Evolutionary conservation across 2,329 filamentous ascomycete genomes (phyloP).

Genomic region (Lecanoromycetidae sp.): DNA sequence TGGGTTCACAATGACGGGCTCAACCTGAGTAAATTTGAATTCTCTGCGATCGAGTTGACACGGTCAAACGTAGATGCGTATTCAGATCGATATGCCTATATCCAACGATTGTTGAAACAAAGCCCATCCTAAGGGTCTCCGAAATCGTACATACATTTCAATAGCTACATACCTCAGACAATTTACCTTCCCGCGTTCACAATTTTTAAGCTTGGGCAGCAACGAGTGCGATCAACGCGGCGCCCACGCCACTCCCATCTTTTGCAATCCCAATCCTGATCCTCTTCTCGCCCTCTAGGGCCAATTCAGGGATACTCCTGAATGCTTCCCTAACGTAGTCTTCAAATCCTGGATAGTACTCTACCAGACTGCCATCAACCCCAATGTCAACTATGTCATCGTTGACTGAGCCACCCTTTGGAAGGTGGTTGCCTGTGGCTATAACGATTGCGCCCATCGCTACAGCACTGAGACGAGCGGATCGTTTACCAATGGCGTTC

Average conservation of each 20-base stretch:
- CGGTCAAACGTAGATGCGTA: too few relatives aligned
- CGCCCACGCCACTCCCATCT: constrained; percentile 91
- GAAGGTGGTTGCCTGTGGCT: constrained; percentile 52
- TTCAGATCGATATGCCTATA: too few relatives aligned
- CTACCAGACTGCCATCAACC: constrained; percentile 86
- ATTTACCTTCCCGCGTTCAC: too few relatives aligned
- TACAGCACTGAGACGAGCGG: constrained; percentile 76
- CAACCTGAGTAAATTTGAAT: too few relatives aligned
- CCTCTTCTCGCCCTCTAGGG: constrained; percentile 64
- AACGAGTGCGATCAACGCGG: constrained; percentile 84
- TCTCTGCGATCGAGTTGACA: too few relatives aligned
- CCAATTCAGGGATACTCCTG: constrained; percentile 63
- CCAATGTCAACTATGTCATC: constrained; percentile 75
- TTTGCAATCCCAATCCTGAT: constrained; percentile 93
- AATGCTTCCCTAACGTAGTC: constrained; percentile 78
- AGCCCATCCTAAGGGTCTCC: too few relatives aligned
- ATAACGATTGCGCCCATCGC: constrained; percentile 77
- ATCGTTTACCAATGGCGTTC: constrained; percentile 73
- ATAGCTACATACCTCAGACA: too few relatives aligned
- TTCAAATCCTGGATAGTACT: constrained; percentile 90
- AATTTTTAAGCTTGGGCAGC: constrained; percentile 42
- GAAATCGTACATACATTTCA: too few relatives aligned
- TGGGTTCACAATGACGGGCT: too few relatives aligned
- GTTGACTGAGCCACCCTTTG: constrained; percentile 31
- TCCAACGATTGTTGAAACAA: too few relatives aligned